A percentile compares a stretch with the other conserved stretches of the same genome.
These are phyloP conservation scores for Seminavis robusta DNA, from an alignment of 108 stramenopile species.

Conservation along the genomic window DNA sequence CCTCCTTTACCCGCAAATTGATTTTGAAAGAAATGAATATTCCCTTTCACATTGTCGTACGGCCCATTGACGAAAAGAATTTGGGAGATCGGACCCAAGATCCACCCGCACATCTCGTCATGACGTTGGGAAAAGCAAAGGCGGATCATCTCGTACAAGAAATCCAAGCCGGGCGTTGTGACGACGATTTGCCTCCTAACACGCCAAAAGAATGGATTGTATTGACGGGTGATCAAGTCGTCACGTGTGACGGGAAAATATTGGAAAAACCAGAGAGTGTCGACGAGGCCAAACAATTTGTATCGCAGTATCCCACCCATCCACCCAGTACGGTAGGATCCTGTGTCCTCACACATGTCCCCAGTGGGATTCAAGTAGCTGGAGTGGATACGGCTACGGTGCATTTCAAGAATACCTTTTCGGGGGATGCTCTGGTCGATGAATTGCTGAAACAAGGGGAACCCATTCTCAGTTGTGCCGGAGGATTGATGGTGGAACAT, in stretches of 20 bases:
- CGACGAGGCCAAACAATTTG: conserved; percentile 68
- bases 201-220: conserved; percentile 40
- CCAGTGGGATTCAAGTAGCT: conserved; percentile 58
- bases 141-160: conserved; percentile 58
- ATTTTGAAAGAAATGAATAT: conserved; percentile 81
- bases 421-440: conserved; percentile 49
- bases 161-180: conserved; percentile 29
- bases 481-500: conserved; percentile 87
- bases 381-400: conserved; percentile 81
- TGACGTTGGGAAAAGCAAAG: conserved; percentile 68
- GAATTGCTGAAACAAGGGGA: conserved; percentile 44
- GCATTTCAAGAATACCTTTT: conserved; percentile 29
- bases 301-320: conserved; percentile 37
- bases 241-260: conserved; percentile 59
- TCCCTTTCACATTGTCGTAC: conserved; percentile 49
- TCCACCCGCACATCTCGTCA: conserved; percentile 46
- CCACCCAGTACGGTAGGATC: conserved; percentile 76
- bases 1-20: conserved; percentile 78
- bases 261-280: conserved; percentile 75
- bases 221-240: conserved; percentile 84
- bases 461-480: conserved; percentile 76
- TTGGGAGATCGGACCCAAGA: conserved; percentile 58
- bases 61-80: conserved; percentile 75
- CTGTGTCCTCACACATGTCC: conserved; percentile 65
- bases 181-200: conserved; percentile 35